Conservation (phyloP, 345 rosid species). For the Lepidium sativum region DNA sequence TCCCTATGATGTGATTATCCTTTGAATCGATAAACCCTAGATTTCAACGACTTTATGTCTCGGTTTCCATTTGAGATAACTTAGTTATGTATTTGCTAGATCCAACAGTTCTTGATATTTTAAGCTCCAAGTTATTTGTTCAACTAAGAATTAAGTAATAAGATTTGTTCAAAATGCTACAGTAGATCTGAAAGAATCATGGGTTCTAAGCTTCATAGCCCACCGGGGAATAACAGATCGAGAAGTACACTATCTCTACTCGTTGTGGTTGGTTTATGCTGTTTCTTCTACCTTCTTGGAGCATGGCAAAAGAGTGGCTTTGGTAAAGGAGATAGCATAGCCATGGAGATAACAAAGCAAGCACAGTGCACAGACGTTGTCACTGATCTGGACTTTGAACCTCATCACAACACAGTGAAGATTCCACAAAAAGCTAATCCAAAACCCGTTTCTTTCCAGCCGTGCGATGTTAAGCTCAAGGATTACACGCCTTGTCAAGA, state of each 20-base stretch:
- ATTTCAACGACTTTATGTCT: not conserved
- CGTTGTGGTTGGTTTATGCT: slow-evolving; percentile 65
- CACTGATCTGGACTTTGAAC: slow-evolving; percentile 56
- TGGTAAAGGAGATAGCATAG: slow-evolving; percentile 83
- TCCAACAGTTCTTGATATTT: not conserved
- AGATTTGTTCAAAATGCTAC: not conserved
- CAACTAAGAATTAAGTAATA: not conserved
- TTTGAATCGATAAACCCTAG: not conserved
- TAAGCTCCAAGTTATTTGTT: not conserved
- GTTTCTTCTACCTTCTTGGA: slow-evolving; percentile 87
- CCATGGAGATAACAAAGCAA: slow-evolving; percentile 52
- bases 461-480: slow-evolving; percentile 64
- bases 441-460: slow-evolving; percentile 44
- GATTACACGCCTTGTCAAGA: slow-evolving; percentile 98
- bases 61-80: not conserved
- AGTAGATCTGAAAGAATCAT: slow-evolving; percentile 30
- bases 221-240: slow-evolving; percentile 35
- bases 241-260: slow-evolving; percentile 63
- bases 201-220: slow-evolving; percentile 51
- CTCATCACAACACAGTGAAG: slow-evolving; percentile 66
- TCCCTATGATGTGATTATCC: not conserved
- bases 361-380: slow-evolving; percentile 52
- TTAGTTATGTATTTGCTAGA: not conserved
- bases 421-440: slow-evolving; percentile 43
- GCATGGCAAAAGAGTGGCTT: slow-evolving; percentile 96